Evolutionary conservation across 2,329 filamentous ascomycete species (phyloP).

Genomic region (Pyricularia pennisetigena): DNA sequence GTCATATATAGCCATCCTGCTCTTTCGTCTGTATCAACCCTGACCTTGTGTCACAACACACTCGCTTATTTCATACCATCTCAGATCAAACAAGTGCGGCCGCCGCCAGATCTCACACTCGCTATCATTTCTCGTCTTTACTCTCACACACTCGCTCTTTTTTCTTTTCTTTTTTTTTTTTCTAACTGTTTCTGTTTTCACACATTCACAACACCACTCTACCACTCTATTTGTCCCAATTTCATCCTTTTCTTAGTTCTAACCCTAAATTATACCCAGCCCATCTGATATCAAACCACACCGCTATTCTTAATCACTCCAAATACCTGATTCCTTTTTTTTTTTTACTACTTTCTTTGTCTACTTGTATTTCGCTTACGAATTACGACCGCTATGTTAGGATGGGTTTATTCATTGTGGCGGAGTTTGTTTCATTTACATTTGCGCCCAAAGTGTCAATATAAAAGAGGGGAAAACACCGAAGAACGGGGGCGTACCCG

Average conservation of each 20-base stretch:
- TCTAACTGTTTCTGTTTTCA: not conserved
- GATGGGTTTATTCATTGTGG: not conserved
- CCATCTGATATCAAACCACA: not conserved
- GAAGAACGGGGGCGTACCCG: not conserved
- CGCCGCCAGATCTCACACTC: not conserved
- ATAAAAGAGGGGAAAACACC: not conserved
- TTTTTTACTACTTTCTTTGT: not conserved
- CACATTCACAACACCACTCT: not conserved
- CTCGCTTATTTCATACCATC: not conserved
- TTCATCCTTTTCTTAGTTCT: not conserved
- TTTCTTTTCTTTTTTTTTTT: not conserved
- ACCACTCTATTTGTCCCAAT: not conserved
- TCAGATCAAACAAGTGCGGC: not conserved
- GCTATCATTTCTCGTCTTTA: not conserved
- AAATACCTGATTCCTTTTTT: not conserved
- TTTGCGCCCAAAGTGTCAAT: not conserved
- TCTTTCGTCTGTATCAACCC: not conserved
- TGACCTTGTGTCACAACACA: not conserved
- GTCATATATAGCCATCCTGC: not conserved
- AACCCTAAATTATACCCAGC: not conserved
- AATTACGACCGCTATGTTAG: constrained; percentile 5
- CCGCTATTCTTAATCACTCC: not conserved
- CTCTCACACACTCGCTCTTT: not conserved
- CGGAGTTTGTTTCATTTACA: not conserved
- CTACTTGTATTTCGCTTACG: not conserved